phyloP scores from a whole-genome alignment of 495 filamentous ascomycete species.

The Daldinia concentrica region DNA sequence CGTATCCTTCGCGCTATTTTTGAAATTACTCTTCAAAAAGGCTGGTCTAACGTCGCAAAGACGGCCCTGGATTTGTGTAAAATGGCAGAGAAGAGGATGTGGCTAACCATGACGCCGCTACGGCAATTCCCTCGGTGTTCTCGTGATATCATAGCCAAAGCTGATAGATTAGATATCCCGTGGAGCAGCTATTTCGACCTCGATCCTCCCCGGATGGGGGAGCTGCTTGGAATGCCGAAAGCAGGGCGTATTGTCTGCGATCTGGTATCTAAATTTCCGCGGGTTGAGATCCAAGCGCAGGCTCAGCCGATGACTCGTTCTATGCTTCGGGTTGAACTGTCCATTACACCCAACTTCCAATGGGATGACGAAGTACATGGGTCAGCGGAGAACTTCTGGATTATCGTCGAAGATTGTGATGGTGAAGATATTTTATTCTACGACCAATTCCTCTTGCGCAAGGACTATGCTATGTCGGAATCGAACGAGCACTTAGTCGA shows the following conservation, averaged over 20 bases:
- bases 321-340: constrained; percentile 93
- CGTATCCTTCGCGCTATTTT: constrained; percentile 96
- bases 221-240: constrained; percentile 91
- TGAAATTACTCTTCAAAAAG: constrained; percentile 94
- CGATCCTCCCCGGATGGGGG: constrained; percentile 96
- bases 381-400: constrained; percentile 91
- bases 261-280: constrained; percentile 90
- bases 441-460: constrained; percentile 91
- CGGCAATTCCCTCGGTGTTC: constrained; percentile 87
- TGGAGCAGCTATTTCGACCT: constrained; percentile 95
- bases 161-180: constrained; percentile 92
- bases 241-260: constrained; percentile 85
- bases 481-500: constrained; percentile 97
- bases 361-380: constrained; percentile 95
- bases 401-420: constrained; percentile 95
- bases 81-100: constrained; percentile 99
- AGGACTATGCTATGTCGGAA: constrained; percentile 78
- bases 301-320: constrained; percentile 95
- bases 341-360: constrained; percentile 92
- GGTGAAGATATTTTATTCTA: constrained; percentile 96
- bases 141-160: constrained; percentile 86
- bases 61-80: constrained; percentile 95
- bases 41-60: constrained; percentile 94
- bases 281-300: constrained; percentile 89
- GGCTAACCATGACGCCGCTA: constrained; percentile 97